Evolutionary conservation across 1,284 basidiomycete species (phyloP), one percentile per base, ranked within the genome.

Genomic region (Ceratobasidium sp.): DNA sequence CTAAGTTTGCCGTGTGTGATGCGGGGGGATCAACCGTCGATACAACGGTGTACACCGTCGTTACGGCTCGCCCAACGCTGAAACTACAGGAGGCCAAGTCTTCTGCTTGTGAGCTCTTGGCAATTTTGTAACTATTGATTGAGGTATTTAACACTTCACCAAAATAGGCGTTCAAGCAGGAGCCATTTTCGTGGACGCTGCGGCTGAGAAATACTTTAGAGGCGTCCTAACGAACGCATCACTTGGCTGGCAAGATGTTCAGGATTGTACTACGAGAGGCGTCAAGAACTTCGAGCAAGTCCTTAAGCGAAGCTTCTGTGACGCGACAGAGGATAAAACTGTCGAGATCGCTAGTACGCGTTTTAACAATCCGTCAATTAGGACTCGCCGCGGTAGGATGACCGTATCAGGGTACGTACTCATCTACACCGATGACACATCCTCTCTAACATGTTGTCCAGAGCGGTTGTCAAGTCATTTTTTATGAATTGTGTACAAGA

Each of bases 281-380:
- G 60, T 75, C 28, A 75, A 66, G 53, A 64, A 75, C 31, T 75
- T 75, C 31, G 74, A 75, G 26, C 35, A 10, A 13, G 39, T 15
- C 45, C 39, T 64, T 10, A 75, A 75, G 20, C 49, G 64, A 35
- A 37, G 3, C 35, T 75, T 75, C 45, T n/a, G 28, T 3, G 73
- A 65, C 47, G 13, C 2, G 35, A n/a, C 73, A 11, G 51, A 42
- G 8, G 73, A 75, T 7, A 37, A 54, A 17, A 49, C 20, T 23
- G 54, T 64, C 15, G 35, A 64, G 13, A 33, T 74, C 8, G 71
- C 42, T 3, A 31, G 47, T 37, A 15, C 61, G 3, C 73, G 73
- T 11, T 64, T 75, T 11, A 54, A 65, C 11, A 75, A 64, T 15
- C 3, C 73, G 0, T 49, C 73, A 1, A 26, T 75, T 53, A 53